Evolutionary conservation across 495 filamentous ascomycete genomes (phyloP), one percentile per base, ranked within the genome.

Genomic region (Cryomyces antarcticus): DNA sequence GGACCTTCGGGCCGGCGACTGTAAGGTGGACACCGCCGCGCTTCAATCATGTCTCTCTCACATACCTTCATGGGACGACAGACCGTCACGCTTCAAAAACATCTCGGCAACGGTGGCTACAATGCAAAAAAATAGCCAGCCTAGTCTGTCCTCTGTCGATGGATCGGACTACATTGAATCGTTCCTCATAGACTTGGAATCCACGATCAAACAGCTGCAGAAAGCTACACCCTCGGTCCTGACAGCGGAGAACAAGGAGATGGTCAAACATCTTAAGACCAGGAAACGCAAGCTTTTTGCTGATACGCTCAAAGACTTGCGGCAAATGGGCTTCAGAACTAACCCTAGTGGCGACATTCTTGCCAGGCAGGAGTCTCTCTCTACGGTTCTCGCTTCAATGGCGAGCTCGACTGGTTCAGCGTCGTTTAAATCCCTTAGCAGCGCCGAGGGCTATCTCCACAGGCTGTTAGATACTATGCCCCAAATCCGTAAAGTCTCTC

Each of bases 221-320:
- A 80, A 79, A 41, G 76, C 80, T 45, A 99, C 87, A 0, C 92
- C 88, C 4, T 60, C 70, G 6, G 66, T 65, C 4, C 55, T 87
- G 27, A 93, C 71, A 0, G 78, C 87, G 28, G 84, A 93, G 5
- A 94, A 86, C 52, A 84, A 82, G 51, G 69, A 77, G 2, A 47
- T 68, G 5, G 73, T 94, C 31, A 81, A 82, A 50, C 82, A 95
- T 59, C 71, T 96, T 46, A 94, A 93, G 62, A 72, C 73, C 0
- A 69, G 81, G 43, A 99, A 99, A 60, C 76, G 83, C n/a, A 85
- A 80, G 49, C 72, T 94, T 10, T 89, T 88, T 48, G 77, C 82
- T 0, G 88, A 96, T 49, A 83, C 80, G 0, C 62, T 99, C 43
- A 83, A 80, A 52, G 70, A 69, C 5, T 59, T 95, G 2, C 74